Evolutionary conservation across 2,329 filamentous ascomycete genomes (phyloP).

Genomic region (Aspergillus fijiensis): DNA sequence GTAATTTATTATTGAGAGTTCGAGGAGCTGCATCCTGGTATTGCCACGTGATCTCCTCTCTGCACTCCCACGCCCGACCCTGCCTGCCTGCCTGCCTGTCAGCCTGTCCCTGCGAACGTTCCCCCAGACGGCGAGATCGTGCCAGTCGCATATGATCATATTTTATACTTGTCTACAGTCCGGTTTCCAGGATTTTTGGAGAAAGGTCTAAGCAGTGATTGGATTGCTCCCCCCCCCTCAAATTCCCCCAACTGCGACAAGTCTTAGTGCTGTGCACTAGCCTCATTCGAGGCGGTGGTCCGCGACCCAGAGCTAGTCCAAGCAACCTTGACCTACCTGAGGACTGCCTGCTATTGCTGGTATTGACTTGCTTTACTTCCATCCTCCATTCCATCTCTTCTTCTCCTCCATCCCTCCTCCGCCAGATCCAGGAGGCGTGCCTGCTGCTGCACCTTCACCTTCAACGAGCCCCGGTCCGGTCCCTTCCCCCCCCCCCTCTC

Average conservation of each 20-base stretch:
- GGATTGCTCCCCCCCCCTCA: constrained; percentile 7
- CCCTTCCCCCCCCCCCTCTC: constrained; percentile 9
- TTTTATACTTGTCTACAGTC: constrained; percentile 10
- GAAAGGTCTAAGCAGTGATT: constrained; percentile 8
- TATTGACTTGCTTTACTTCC: constrained; percentile 5
- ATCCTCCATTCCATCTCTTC: constrained; percentile 7
- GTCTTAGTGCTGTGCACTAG: constrained; percentile 26
- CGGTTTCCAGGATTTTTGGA: constrained; percentile 8
- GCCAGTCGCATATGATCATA: constrained; percentile 10
- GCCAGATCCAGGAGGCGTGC: constrained; percentile 28
- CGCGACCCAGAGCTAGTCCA: constrained; percentile 21
- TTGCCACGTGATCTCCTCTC: constrained; percentile 1
- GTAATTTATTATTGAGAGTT: not conserved
- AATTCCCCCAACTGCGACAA: constrained; percentile 11
- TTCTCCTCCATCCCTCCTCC: constrained; percentile 10
- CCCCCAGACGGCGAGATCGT: constrained; percentile 10
- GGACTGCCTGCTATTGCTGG: not conserved
- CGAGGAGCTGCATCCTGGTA: constrained; percentile 8
- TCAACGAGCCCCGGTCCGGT: not conserved
- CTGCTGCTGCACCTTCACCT: constrained; percentile 14
- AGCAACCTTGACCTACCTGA: constrained; percentile 18
- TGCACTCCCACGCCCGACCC: constrained; percentile 5
- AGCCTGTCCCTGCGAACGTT: constrained; percentile 10
- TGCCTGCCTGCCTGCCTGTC: not conserved
- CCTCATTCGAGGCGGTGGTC: constrained; percentile 27